Conservation (phyloP, 495 filamentous ascomycete species). For the Aspergillus homomorphus region DNA sequence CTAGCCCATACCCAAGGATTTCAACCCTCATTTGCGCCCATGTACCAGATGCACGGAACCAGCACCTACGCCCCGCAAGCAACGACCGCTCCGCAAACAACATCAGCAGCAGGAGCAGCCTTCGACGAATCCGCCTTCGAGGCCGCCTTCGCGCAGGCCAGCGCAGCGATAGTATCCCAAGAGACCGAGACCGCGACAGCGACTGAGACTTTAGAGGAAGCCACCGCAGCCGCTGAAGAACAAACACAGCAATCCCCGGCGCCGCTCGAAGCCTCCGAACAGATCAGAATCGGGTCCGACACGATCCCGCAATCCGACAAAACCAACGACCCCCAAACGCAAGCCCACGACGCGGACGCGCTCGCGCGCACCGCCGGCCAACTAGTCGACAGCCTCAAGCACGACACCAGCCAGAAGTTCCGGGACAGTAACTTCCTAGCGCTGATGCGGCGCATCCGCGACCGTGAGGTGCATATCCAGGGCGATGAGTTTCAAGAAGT, state of each 20-base stretch:
- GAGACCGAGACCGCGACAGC: conserved; percentile 10
- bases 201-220: conserved; percentile 1
- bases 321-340: conserved; percentile 20
- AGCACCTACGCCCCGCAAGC: conserved; percentile 26
- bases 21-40: conserved; percentile 33
- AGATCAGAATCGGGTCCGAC: conserved; percentile 52
- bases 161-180: conserved; percentile 38
- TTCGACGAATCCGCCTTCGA: conserved; percentile 66
- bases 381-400: conserved; percentile 64
- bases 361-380: conserved; percentile 68
- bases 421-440: conserved; percentile 73
- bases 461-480: conserved; percentile 52
- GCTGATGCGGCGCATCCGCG: conserved; percentile 66
- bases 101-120: conserved; percentile 19
- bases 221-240: conserved; percentile 6
- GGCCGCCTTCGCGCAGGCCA: conserved; percentile 55
- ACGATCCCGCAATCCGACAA: conserved; percentile 36
- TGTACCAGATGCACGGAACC: conserved; percentile 24
- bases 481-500: conserved; percentile 56
- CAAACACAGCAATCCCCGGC: not conserved
- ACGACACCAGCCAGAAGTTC: conserved; percentile 70
- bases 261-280: conserved; percentile 20
- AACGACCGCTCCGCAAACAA: conserved; percentile 16
- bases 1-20: conserved; percentile 21
- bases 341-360: conserved; percentile 55